These are phyloP conservation scores for Scalesia atractyloides DNA, from an alignment of 129 eudicot genomes.

Conservation along the genomic window DNA sequence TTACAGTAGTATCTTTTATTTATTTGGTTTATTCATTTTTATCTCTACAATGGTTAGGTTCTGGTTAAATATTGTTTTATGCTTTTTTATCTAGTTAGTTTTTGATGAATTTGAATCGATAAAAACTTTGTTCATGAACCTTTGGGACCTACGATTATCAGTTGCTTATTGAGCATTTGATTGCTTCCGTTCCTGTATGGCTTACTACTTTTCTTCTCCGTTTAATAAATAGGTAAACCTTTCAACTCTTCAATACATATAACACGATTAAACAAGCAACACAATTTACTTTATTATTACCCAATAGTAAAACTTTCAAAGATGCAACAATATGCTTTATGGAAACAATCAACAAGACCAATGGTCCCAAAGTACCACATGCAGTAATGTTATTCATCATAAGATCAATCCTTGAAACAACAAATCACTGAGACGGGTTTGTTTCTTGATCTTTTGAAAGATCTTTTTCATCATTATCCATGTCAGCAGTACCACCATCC, in stretches of 20 bases:
- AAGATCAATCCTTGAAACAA: constrained; percentile 8
- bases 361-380: constrained; percentile 26
- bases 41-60: too few relatives aligned
- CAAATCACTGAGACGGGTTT: constrained; percentile 16
- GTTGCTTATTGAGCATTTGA: too few relatives aligned
- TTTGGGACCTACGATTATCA: too few relatives aligned
- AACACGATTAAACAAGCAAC: constrained; percentile 17
- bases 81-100: too few relatives aligned
- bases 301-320: constrained; percentile 25
- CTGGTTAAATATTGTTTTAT: too few relatives aligned
- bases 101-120: too few relatives aligned
- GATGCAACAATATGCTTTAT: constrained; percentile 32
- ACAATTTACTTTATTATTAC: constrained; percentile 24
- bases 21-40: too few relatives aligned
- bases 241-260: not conserved
- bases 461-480: constrained; percentile 28
- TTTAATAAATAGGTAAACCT: too few relatives aligned
- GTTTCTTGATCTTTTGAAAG: constrained; percentile 29
- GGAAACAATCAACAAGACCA: constrained; percentile 18
- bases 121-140: too few relatives aligned
- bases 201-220: too few relatives aligned
- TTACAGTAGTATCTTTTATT: too few relatives aligned
- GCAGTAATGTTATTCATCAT: constrained; percentile 22
- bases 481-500: constrained; percentile 41
- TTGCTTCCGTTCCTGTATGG: too few relatives aligned